Evolutionary conservation across 2,329 filamentous ascomycete species (phyloP).

Genomic region (Aspergillus sp.): DNA sequence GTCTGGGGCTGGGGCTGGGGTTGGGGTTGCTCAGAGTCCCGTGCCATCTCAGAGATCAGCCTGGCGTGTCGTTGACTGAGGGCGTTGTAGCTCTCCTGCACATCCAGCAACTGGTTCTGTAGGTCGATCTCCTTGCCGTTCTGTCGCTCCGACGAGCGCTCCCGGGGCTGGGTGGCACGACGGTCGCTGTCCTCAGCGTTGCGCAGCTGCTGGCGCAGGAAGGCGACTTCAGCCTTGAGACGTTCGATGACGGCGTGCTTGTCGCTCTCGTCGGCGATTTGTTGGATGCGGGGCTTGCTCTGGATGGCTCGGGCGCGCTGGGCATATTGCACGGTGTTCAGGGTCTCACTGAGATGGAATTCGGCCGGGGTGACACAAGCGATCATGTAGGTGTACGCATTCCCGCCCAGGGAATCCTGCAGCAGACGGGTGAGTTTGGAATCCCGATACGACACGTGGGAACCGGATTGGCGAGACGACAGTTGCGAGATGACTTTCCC

Average conservation of each 20-base stretch:
- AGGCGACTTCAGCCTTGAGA: slow-evolving; percentile 85
- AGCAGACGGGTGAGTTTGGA: slow-evolving; percentile 92
- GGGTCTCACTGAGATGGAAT: slow-evolving; percentile 92
- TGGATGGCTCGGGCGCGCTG: slow-evolving; percentile 94
- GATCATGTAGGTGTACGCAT: slow-evolving; percentile 99
- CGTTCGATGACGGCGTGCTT: slow-evolving; percentile 91
- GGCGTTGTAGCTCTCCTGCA: slow-evolving; percentile 88
- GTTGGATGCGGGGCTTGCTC: slow-evolving; percentile 93
- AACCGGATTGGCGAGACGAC: slow-evolving; percentile 76
- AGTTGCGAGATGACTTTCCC: slow-evolving; percentile 98
- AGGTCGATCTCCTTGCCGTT: slow-evolving; percentile 81
- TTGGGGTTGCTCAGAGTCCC: slow-evolving; percentile 56
- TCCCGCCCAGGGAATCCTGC: slow-evolving; percentile 92
- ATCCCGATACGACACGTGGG: slow-evolving; percentile 94
- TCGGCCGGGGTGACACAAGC: slow-evolving; percentile 94
- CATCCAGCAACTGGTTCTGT: slow-evolving; percentile 85
- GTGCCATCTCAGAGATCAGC: slow-evolving; percentile 86
- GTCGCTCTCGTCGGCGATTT: slow-evolving; percentile 78
- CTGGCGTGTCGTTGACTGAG: slow-evolving; percentile 91
- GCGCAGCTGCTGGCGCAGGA: slow-evolving; percentile 86
- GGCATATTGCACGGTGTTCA: slow-evolving; percentile 96
- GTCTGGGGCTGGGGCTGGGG: no score
- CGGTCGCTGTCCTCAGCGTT: slow-evolving; percentile 64
- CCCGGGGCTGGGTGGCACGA: slow-evolving; percentile 50
- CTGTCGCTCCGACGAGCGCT: slow-evolving; percentile 65